Percentiles rank a stretch among this genome's conserved stretches.
phyloP scores from a whole-genome alignment of 306 rosid genomes.

The Citrullus colocynthis region DNA sequence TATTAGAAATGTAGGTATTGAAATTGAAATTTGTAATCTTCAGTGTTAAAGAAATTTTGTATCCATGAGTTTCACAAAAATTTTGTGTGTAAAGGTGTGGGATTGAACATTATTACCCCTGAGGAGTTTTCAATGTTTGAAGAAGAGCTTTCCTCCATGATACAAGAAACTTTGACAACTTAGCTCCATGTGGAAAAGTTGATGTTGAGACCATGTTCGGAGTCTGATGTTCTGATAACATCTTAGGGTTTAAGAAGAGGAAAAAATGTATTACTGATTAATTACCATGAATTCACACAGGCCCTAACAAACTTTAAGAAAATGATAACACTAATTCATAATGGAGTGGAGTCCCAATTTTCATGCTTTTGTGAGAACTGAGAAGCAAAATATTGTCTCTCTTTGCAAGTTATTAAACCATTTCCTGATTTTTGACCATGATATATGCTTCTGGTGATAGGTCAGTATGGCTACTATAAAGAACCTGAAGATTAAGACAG shows the following conservation, averaged over 20 bases:
- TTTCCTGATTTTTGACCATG: not conserved
- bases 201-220: not conserved
- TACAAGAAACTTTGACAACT: not conserved
- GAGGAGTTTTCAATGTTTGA: not conserved
- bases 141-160: not conserved
- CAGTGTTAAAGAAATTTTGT: not conserved
- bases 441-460: slow-evolving; percentile 7
- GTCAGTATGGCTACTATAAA: slow-evolving; percentile 44
- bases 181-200: not conserved
- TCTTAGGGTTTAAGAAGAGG: not conserved
- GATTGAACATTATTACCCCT: not conserved
- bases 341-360: not conserved
- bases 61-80: not conserved
- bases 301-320: not conserved
- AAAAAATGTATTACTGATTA: not conserved
- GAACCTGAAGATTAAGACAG: slow-evolving; percentile 64
- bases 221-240: not conserved
- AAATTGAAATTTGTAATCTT: not conserved
- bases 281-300: not conserved
- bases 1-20: not conserved
- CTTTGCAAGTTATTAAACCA: not conserved
- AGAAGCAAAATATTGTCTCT: not conserved
- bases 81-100: not conserved
- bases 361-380: not conserved
- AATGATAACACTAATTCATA: not conserved